A percentile compares a stretch with the other conserved stretches of the same genome.
These are phyloP conservation scores for Holtermanniella nyarrowii DNA, from an alignment of 768 basidiomycete species.

Conservation along the genomic window DNA sequence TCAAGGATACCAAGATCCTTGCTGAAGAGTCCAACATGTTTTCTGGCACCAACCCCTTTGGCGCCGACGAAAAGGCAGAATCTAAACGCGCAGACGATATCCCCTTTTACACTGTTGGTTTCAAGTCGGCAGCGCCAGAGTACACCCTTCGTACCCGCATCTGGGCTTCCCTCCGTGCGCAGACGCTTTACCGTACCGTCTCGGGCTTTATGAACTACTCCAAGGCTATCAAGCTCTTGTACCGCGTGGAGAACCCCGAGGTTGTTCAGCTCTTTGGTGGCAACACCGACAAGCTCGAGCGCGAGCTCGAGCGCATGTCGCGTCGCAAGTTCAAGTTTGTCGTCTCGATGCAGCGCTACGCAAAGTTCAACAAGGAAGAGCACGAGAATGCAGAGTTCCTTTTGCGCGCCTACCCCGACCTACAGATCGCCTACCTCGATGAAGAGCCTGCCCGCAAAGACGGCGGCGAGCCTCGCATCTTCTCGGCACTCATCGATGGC, in stretches of 20 bases:
- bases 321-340: constrained; percentile 98
- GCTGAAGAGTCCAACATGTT: constrained; percentile 88
- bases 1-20: constrained; percentile 97
- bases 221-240: constrained; percentile 98
- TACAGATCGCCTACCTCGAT: constrained; percentile 96
- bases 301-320: constrained; percentile 94
- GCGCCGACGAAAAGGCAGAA: constrained; percentile 59
- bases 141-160: constrained; percentile 97
- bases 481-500: constrained; percentile 92
- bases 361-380: constrained; percentile 99
- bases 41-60: constrained; percentile 53
- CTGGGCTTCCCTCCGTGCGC: constrained; percentile 96
- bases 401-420: constrained; percentile 91
- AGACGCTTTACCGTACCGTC: constrained; percentile 95
- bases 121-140: constrained; percentile 97
- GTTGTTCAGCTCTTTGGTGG: constrained; percentile 95
- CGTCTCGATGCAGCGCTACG: constrained; percentile 98
- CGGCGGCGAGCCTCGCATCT: constrained; percentile 87
- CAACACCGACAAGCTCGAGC: constrained; percentile 91
- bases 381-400: constrained; percentile 98
- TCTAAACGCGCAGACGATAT: constrained; percentile 76
- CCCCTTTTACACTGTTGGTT: constrained; percentile 96
- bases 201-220: constrained; percentile 99
- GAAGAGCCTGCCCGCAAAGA: constrained; percentile 90
- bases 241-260: constrained; percentile 98